Percentiles rank a stretch among this genome's conserved stretches.
phyloP scores from a whole-genome alignment of 345 rosid genomes.

The Gossypium anomalum region DNA sequence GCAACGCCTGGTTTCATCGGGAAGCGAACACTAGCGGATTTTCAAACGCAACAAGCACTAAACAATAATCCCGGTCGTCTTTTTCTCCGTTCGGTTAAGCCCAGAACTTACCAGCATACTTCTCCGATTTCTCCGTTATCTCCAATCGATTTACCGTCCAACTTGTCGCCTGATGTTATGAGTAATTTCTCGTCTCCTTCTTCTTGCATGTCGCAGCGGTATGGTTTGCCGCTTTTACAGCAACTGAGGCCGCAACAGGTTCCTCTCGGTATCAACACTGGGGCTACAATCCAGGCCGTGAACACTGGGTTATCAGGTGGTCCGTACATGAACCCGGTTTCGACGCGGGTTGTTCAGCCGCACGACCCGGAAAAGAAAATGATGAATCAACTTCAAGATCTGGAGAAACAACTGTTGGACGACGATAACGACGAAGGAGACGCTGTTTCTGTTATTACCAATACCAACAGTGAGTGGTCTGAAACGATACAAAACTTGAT shows the following conservation, averaged over 20 bases:
- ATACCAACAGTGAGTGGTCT: slow-evolving; percentile 37
- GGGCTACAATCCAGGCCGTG: slow-evolving; percentile 16
- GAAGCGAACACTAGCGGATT: slow-evolving; percentile 67
- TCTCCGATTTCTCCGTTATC: slow-evolving; percentile 31
- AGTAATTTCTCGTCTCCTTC: slow-evolving; percentile 23
- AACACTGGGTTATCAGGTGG: slow-evolving; percentile 26
- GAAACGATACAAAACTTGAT: slow-evolving; percentile 47
- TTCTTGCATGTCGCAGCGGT: slow-evolving; percentile 40
- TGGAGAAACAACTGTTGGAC: slow-evolving; percentile 76
- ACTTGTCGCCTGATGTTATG: slow-evolving; percentile 17
- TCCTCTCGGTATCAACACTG: slow-evolving; percentile 4
- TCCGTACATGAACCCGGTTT: slow-evolving; percentile 37
- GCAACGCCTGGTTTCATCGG: slow-evolving; percentile 39
- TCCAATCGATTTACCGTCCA: slow-evolving; percentile 38
- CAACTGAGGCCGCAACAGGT: slow-evolving; percentile 37
- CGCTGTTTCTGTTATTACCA: slow-evolving; percentile 68
- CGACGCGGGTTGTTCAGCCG: slow-evolving; percentile 19
- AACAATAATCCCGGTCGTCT: slow-evolving; percentile 35
- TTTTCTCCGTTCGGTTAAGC: slow-evolving; percentile 72
- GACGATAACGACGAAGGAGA: slow-evolving; percentile 66
- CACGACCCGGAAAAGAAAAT: slow-evolving; percentile 61
- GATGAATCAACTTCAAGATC: slow-evolving; percentile 72
- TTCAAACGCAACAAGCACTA: slow-evolving; percentile 38
- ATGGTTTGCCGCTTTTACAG: slow-evolving; percentile 50
- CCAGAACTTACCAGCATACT: slow-evolving; percentile 43